Evolutionary conservation across 192 early-diverging fungal species (phyloP).

Genomic region (Coemansia sp.): DNA sequence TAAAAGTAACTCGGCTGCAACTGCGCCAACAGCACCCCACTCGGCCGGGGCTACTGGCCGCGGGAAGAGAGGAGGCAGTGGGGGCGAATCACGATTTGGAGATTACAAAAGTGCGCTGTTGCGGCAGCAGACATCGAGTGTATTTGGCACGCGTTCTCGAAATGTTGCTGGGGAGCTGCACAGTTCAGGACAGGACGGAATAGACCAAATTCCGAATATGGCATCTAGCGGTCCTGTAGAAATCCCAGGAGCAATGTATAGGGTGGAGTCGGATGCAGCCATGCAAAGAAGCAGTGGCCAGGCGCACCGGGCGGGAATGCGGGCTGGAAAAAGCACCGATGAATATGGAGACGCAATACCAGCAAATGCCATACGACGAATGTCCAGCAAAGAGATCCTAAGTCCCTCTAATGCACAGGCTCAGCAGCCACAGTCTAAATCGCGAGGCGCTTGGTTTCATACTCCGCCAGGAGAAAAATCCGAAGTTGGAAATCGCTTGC

Average conservation of each 20-base stretch:
- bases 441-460: slow-evolving; percentile 18
- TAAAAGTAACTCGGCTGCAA: slow-evolving; percentile 2
- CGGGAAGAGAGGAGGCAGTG: slow-evolving; percentile 31
- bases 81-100: slow-evolving; percentile 31
- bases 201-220: neutral
- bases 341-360: slow-evolving; percentile 7
- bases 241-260: slow-evolving; percentile 9
- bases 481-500: neutral
- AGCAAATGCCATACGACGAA: slow-evolving; percentile 1
- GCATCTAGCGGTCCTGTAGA: slow-evolving; percentile 20
- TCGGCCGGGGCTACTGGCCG: slow-evolving; percentile 12
- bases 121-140: slow-evolving; percentile 20
- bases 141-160: slow-evolving; percentile 32
- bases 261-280: neutral
- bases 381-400: slow-evolving; percentile 11
- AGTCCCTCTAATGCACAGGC: neutral
- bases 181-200: slow-evolving; percentile 2
- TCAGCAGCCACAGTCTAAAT: neutral
- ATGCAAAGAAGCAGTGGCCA: slow-evolving; percentile 1
- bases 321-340: slow-evolving; percentile 10
- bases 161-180: slow-evolving; percentile 9
- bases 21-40: slow-evolving; percentile 1
- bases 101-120: slow-evolving; percentile 34
- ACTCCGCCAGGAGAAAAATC: slow-evolving; percentile 26
- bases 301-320: slow-evolving; percentile 1